Evolutionary conservation across 2,329 filamentous ascomycete genomes (phyloP).

Genomic region (Ciborinia camelliae): DNA sequence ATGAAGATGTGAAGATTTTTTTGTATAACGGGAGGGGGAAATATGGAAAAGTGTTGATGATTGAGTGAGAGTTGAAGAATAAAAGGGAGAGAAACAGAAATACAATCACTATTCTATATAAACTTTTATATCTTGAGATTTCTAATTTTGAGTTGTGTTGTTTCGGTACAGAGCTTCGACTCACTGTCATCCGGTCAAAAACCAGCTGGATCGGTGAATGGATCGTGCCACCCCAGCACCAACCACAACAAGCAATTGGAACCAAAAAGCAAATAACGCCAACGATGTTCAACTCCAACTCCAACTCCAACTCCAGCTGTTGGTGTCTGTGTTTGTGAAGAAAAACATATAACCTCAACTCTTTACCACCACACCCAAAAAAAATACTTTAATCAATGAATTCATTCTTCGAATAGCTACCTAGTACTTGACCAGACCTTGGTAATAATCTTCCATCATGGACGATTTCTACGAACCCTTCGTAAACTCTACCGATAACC

Average conservation of each 20-base stretch:
- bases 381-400: background rate
- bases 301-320: too few species aligned
- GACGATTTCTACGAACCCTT: constrained; percentile 30
- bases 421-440: background rate
- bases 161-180: background rate
- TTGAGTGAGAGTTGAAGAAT: background rate
- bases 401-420: too few species aligned
- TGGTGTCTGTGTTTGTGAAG: too few species aligned
- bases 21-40: background rate
- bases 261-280: too few species aligned
- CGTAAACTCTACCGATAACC: background rate
- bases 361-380: background rate
- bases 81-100: background rate
- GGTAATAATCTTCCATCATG: constrained; percentile 21
- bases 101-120: background rate
- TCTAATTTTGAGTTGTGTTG: background rate
- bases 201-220: background rate
- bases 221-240: constrained; percentile 11
- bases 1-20: background rate
- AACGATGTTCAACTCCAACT: too few species aligned
- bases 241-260: background rate
- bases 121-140: background rate
- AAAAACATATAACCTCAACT: background rate
- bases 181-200: constrained; percentile 8
- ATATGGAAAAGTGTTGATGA: background rate